Base-by-base conservation (phyloP, 108 stramenopile genomes). In the Pseudonitzschia multiseries region DNA sequence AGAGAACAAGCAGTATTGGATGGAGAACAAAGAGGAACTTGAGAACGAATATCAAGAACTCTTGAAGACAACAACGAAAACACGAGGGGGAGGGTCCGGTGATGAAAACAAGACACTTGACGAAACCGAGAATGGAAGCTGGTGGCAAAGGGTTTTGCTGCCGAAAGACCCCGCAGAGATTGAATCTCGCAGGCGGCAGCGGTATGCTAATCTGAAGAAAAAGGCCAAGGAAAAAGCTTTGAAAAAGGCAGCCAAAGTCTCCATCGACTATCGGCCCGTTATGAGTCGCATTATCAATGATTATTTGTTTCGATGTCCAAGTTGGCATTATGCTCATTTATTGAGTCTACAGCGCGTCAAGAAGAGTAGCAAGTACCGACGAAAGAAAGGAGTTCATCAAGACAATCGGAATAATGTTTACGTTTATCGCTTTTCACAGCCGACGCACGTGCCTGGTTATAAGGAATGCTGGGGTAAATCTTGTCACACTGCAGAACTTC, bases 401-500 rank as follows among this genome's bases (percentile, higher is more conserved):
- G 48, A 51, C 20, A 20, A 48, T 62, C 50, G 69, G 20, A 79
- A 87, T 61, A 85, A 83, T 54, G 92, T 95, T 17, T 95, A 81
- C 53, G 87, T 93, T 6, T 95, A 93, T 74, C 79, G 91, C 57
- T 95, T 95, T 78, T 77, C 75, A 61, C 90, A 91, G 22, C 89
- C 90, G 0, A 93, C 94, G 24, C 88, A 87, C 57, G 81, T 93
- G 32, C 88, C 90, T 53, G 94, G 90, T 9, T 92, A 76, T 76
- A 78, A 79, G 43, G 90, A 83, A 73, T 95, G 94, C 67, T 86
- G 87, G 75, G 94, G 92, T 0, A 82, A 89, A 31, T 65, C 86
- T 2, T 95, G 94, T 80, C 94, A 95, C 80, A 95, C 94, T 0
- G 78, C 92, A 2, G 94, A 95, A 57, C 57, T 95, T 18, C 90